Base-by-base conservation (phyloP, 179 eudicot genomes). In the Spergularia azorica region DNA sequence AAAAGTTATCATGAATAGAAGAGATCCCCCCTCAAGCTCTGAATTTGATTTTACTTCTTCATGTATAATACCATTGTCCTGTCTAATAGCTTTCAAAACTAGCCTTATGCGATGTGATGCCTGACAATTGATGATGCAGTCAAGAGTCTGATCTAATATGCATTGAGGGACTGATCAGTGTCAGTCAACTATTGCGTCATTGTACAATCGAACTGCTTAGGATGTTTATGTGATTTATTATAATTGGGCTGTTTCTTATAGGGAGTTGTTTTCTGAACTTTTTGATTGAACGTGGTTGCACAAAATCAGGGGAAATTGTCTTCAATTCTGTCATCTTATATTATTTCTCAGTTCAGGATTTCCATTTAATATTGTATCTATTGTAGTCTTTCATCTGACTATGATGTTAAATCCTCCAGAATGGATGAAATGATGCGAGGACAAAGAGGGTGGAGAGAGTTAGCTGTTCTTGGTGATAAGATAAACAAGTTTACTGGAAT, bases 401-500 rank as follows among this genome's bases (percentile, higher is more conserved):
- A 41, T 56, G 13, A 52, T 76, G 72, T 71, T 38, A 56, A 82
- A 63, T 72, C 41, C 60, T 90, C 87, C 89, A 95, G 99, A 87
- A 95, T 95, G 99, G 99, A 95, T 86, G 99, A 95, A 78, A 95
- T 95, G 99, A 95, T 95, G 99, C 94, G 94, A 78, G 99, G 99
- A 66, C 98, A 93, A 83, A 84, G 97, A 91, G 98, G 98, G 48
- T 95, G 98, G 98, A 89, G 98, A 73, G 98, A 95, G 76, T 83
- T 95, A 59, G 93, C 98, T 65, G 69, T 88, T 79, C 72, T 95
- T 77, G 99, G 99, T 67, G 99, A 95, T 84, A 95, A 93, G 82
- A 78, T 95, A 48, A 90, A 95, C 86, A 95, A 95, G 85, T 91
- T 95, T 64, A 88, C 88, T 64, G 98, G 99, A 78, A 92, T 95